Conservation (phyloP, 441 rosid genomes). For the Erodium texanum region DNA sequence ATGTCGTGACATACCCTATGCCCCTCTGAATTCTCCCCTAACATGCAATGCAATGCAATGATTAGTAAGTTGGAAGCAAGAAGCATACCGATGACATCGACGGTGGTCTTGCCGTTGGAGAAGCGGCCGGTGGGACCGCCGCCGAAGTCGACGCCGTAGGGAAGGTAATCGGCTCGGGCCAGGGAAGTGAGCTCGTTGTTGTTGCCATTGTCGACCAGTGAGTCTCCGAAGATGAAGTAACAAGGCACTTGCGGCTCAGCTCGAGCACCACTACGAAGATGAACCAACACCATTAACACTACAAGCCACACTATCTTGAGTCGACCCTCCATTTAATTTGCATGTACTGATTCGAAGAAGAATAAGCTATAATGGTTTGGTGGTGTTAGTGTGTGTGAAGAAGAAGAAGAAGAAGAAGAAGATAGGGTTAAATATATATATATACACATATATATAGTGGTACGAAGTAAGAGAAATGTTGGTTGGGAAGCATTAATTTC, state of each 20-base stretch:
- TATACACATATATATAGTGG: too few species aligned
- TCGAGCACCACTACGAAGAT: too few species aligned
- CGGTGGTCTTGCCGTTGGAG: slow-evolving; percentile 25
- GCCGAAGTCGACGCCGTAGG: slow-evolving; percentile 28
- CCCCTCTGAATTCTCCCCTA: too few species aligned
- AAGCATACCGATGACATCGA: slow-evolving; percentile 21
- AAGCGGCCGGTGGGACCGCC: slow-evolving; percentile 32
- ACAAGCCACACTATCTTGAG: too few species aligned
- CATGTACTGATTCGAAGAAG: too few species aligned
- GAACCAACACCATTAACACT: background rate
- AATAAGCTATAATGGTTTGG: too few species aligned
- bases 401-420: too few species aligned
- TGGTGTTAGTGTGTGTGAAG: too few species aligned
- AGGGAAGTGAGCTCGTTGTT: slow-evolving; percentile 27
- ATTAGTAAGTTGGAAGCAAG: too few species aligned
- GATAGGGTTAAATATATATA: too few species aligned
- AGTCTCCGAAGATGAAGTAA: slow-evolving; percentile 40
- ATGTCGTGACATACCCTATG: too few species aligned
- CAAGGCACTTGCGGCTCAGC: slow-evolving; percentile 25
- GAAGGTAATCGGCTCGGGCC: slow-evolving; percentile 22
- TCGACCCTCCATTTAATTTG: too few species aligned
- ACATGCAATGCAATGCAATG: background rate
- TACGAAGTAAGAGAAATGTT: background rate
- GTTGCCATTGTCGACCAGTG: slow-evolving; percentile 30
- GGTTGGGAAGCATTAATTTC: background rate